Conservation (phyloP, 345 rosid genomes). For the Linum lewisii region DNA sequence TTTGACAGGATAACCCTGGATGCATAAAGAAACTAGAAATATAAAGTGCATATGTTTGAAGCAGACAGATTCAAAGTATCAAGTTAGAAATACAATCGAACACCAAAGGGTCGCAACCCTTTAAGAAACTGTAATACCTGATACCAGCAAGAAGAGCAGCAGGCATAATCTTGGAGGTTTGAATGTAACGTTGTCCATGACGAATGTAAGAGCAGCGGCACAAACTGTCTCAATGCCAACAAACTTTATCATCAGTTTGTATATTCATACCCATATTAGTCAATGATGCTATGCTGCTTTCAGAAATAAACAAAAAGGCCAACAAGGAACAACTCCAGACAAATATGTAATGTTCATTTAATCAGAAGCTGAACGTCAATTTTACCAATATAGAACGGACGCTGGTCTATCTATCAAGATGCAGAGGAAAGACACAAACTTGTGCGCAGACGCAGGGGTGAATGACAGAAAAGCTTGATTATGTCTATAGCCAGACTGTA, state of each 20-base stretch:
- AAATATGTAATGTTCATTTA: background rate
- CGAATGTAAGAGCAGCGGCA: slow-evolving; percentile 56
- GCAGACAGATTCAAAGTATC: background rate
- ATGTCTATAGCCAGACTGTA: too few relatives aligned
- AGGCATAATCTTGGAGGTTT: slow-evolving; percentile 89
- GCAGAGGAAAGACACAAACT: too few relatives aligned
- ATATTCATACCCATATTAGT: background rate
- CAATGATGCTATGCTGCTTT: background rate
- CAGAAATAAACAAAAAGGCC: background rate
- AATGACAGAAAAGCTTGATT: too few relatives aligned
- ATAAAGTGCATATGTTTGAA: background rate
- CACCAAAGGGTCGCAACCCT: background rate
- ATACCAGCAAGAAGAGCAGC: slow-evolving; percentile 82
- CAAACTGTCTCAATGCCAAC: slow-evolving; percentile 33
- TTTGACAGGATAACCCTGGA: background rate
- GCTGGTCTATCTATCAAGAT: too few relatives aligned
- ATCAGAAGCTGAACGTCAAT: too few relatives aligned
- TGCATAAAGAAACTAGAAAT: background rate
- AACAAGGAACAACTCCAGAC: background rate
- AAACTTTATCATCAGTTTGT: slow-evolving; percentile 6
- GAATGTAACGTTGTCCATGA: slow-evolving; percentile 80
- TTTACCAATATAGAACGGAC: too few relatives aligned
- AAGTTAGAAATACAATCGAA: background rate
- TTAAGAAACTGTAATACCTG: slow-evolving; percentile 37
- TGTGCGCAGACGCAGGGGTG: too few relatives aligned